phyloP scores from a whole-genome alignment of 495 filamentous ascomycete species.

The Penicillium soppii region DNA sequence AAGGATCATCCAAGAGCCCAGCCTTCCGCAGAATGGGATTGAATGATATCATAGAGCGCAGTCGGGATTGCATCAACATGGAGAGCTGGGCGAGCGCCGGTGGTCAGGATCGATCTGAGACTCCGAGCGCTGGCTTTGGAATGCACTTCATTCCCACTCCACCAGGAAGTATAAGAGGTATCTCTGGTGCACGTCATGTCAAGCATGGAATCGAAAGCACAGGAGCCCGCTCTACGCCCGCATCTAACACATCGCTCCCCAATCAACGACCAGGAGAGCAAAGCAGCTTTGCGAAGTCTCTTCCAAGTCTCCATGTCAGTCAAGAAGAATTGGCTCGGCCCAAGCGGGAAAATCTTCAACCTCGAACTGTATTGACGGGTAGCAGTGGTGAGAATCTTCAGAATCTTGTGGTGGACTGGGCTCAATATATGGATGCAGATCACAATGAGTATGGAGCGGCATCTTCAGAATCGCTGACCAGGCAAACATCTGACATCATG shows the following conservation, averaged over 20 bases:
- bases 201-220: not conserved
- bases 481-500: constrained; percentile 17
- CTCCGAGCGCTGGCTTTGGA: constrained; percentile 9
- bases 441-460: constrained; percentile 4
- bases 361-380: not conserved
- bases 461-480: constrained; percentile 24
- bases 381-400: constrained; percentile 9
- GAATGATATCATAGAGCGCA: constrained; percentile 21
- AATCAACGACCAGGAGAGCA: not conserved
- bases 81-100: constrained; percentile 8
- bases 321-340: not conserved
- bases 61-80: constrained; percentile 16
- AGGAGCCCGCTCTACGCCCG: not conserved
- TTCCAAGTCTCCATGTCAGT: constrained; percentile 8
- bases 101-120: not conserved
- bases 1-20: constrained; percentile 4
- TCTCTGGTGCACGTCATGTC: not conserved
- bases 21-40: constrained; percentile 10
- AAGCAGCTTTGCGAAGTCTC: constrained; percentile 1
- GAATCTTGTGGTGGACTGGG: constrained; percentile 13
- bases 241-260: not conserved
- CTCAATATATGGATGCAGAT: constrained; percentile 11
- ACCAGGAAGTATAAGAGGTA: constrained; percentile 1
- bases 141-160: constrained; percentile 20
- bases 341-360: not conserved